A percentile compares a stretch with the other conserved stretches of the same genome.
Evolutionary conservation across 2,329 filamentous ascomycete genomes (phyloP).

Genomic region (Alternaria ethzedia): DNA sequence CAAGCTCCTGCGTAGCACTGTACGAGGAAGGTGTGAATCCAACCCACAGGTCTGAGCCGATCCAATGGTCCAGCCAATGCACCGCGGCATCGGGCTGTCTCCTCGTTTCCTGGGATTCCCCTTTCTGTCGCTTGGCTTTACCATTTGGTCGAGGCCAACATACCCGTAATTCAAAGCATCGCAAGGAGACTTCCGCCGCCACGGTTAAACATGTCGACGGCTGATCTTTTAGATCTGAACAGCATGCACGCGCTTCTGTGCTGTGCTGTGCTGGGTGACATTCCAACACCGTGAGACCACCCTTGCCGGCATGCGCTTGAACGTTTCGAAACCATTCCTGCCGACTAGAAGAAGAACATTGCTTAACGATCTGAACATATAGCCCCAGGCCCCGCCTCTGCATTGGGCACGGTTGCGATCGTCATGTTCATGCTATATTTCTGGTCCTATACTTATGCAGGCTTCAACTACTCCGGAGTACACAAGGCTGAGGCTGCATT

Average conservation of each 20-base stretch:
- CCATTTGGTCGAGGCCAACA: background rate
- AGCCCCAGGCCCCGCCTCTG: background rate
- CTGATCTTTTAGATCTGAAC: background rate
- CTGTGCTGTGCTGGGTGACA: background rate
- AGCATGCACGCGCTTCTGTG: background rate
- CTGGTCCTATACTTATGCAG: background rate
- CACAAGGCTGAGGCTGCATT: background rate
- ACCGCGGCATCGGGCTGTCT: background rate
- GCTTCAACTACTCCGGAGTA: background rate
- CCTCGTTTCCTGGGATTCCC: constrained; percentile 2
- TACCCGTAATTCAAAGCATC: background rate
- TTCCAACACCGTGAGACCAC: background rate
- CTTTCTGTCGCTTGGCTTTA: constrained; percentile 6
- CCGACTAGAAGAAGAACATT: constrained; percentile 4
- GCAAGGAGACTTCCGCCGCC: constrained; percentile 1
- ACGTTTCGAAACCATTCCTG: constrained; percentile 14
- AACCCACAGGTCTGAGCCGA: background rate
- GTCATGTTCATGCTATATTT: constrained; percentile 8
- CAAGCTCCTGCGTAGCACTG: background rate
- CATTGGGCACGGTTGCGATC: background rate
- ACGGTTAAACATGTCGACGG: background rate
- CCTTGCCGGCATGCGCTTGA: background rate
- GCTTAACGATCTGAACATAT: background rate
- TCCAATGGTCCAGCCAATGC: constrained; percentile 11
- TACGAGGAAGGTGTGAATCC: constrained; percentile 1